Evolutionary conservation across 176 grass and related monocot genomes (phyloP).

Genomic region (Echinochloa phyllopogon): DNA sequence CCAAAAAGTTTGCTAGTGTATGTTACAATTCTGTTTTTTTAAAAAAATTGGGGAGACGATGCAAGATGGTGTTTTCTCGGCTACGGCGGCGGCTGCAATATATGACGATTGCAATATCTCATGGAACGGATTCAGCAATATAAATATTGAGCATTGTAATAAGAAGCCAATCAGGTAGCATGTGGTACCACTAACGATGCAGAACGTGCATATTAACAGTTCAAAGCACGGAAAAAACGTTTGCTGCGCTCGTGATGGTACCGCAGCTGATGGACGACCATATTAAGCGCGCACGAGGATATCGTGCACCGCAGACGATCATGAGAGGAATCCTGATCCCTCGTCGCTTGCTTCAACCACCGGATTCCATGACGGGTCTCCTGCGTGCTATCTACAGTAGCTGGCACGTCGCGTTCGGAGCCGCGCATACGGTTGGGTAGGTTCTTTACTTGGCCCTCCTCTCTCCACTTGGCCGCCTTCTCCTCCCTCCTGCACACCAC

Average conservation of each 20-base stretch:
- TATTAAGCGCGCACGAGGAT: neutral
- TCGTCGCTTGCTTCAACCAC: neutral
- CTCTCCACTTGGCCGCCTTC: conserved; percentile 43
- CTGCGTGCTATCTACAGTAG: neutral
- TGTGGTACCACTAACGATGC: too few species aligned
- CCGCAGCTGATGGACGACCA: neutral
- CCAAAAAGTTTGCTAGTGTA: neutral
- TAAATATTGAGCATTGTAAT: too few species aligned
- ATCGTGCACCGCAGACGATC: neutral
- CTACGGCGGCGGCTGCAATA: too few species aligned
- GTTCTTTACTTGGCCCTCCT: conserved; percentile 20
- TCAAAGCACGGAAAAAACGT: neutral
- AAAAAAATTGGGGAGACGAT: too few species aligned
- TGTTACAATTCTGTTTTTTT: neutral
- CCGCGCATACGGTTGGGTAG: neutral
- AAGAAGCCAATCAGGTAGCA: too few species aligned
- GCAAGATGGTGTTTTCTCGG: too few species aligned
- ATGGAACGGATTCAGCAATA: too few species aligned
- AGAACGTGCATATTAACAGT: neutral
- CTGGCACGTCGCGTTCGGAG: neutral
- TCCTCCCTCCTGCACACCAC: neutral
- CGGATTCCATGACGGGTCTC: neutral
- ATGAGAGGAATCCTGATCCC: neutral
- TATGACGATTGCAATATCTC: too few species aligned
- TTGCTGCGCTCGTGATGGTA: neutral